Base-by-base conservation (phyloP, 768 basidiomycete species). In the Lactarius vividus region DNA sequence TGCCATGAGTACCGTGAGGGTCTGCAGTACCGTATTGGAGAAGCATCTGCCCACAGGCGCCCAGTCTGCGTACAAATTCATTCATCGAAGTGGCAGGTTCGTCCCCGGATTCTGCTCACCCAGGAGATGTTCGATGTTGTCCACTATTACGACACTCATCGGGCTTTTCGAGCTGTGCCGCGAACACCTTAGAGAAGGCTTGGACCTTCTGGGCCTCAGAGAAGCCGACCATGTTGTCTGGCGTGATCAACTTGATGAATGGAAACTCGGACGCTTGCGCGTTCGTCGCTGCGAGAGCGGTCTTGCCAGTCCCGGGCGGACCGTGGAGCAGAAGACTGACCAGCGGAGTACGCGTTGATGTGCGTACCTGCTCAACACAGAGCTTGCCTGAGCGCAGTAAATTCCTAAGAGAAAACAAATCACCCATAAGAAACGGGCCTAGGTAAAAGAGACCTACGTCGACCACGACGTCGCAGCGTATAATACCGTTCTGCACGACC, bases 91-190 rank as follows among this genome's bases (percentile, higher is more conserved):
- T 9, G 2, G 4, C 37, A 28, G 13, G 13, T 10, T 39, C 15
- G 15, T 39, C 37, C 37, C 10, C 18, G 16, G 62, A 16, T 16
- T 28, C 26, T 9, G 74, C 88, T 66, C 54, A 95, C 95, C 96
- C 58, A 99, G 81, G 63, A 99, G 78, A 40, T 96, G 85, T 76
- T 99, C 97, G 65, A 99, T 83, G 70, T 88, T 95, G 74, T 98
- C 97, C 15, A 99, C 89, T 10, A 99, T 93, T 60, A 70, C 87
- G 3, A 98, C 93, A 72, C 96, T 98, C 66, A 96, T 75, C 10
- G 96, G 96, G 81, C 93, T 98, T 84, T 98, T 99, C 78, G 98
- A 96, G 69, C 92, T 94, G 78, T 99, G n/a, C 97, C 57, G 83
- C 82, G 77, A 99, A 99, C 42, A 94, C 85, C 78, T 96, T 98